phyloP scores from a whole-genome alignment of 2,329 filamentous ascomycete genomes.

The Pseudogymnoascus sp. region DNA sequence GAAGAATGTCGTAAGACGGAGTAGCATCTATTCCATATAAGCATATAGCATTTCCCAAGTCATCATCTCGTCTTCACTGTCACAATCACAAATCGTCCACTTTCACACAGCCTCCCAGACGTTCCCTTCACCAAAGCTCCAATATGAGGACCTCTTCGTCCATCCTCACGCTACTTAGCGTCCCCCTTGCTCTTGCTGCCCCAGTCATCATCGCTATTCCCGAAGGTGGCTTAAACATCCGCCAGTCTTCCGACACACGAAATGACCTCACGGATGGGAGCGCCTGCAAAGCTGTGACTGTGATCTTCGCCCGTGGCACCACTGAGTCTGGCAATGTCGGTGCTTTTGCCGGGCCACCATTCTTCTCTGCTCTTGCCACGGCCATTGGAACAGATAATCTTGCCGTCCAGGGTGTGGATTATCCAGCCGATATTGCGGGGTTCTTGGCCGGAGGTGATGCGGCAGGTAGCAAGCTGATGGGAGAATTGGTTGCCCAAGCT shows the following conservation, averaged over 20 bases:
- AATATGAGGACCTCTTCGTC: neutral
- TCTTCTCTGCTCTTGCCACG: constrained; percentile 37
- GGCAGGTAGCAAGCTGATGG: constrained; percentile 36
- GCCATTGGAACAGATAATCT: constrained; percentile 36
- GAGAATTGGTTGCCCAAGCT: constrained; percentile 13
- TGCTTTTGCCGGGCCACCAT: constrained; percentile 39
- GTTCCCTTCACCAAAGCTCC: neutral
- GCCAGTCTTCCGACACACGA: constrained; percentile 1
- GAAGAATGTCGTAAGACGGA: neutral
- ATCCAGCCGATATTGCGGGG: constrained; percentile 37
- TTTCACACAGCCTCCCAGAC: neutral
- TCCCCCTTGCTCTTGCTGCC: neutral
- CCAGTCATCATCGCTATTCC: neutral
- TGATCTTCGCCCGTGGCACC: constrained; percentile 51
- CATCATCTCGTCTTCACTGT: neutral
- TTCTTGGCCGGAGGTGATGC: constrained; percentile 39
- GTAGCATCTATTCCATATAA: neutral
- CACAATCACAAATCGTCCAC: neutral
- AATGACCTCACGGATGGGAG: constrained; percentile 23
- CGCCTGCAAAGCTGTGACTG: constrained; percentile 38
- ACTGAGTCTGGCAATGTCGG: constrained; percentile 46
- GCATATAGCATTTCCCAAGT: neutral
- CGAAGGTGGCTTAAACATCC: neutral
- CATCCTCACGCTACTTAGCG: neutral
- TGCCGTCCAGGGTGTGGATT: constrained; percentile 46